Evolutionary conservation across 495 filamentous ascomycete genomes (phyloP).

Genomic region (Neurospora sp.): DNA sequence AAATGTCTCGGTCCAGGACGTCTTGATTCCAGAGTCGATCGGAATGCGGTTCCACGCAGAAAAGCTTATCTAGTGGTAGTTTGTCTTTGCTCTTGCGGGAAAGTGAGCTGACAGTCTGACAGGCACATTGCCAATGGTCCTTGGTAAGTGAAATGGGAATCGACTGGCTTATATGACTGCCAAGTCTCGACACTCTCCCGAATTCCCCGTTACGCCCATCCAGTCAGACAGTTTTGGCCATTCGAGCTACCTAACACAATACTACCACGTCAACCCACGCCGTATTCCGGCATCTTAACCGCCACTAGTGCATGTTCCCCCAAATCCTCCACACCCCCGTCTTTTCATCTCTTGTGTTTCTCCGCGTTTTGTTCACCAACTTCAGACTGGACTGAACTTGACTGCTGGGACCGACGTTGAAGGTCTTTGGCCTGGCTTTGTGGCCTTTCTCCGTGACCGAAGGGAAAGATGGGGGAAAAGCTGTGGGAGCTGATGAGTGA

Average conservation of each 20-base stretch:
- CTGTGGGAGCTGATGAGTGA: not conserved
- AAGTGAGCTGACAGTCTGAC: not conserved
- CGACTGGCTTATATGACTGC: not conserved
- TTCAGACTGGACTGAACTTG: not conserved
- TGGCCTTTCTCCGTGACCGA: not conserved
- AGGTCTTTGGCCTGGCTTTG: not conserved
- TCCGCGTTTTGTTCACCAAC: not conserved
- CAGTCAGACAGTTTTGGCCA: not conserved
- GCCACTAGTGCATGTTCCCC: not conserved
- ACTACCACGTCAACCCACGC: not conserved
- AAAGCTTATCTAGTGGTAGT: not conserved
- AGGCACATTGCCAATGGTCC: not conserved
- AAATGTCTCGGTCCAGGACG: not conserved
- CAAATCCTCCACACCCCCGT: not conserved
- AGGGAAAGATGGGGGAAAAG: not conserved
- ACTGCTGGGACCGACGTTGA: not conserved
- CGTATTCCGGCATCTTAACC: not conserved
- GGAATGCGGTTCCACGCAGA: not conserved
- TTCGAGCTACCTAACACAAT: not conserved
- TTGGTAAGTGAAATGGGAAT: not conserved
- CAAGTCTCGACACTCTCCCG: not conserved
- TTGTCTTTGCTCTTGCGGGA: not conserved
- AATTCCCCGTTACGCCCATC: not conserved
- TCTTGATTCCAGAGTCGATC: not conserved
- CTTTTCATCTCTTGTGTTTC: not conserved